phyloP scores from a whole-genome alignment of 768 basidiomycete genomes.

The Suillus clintonianus region DNA sequence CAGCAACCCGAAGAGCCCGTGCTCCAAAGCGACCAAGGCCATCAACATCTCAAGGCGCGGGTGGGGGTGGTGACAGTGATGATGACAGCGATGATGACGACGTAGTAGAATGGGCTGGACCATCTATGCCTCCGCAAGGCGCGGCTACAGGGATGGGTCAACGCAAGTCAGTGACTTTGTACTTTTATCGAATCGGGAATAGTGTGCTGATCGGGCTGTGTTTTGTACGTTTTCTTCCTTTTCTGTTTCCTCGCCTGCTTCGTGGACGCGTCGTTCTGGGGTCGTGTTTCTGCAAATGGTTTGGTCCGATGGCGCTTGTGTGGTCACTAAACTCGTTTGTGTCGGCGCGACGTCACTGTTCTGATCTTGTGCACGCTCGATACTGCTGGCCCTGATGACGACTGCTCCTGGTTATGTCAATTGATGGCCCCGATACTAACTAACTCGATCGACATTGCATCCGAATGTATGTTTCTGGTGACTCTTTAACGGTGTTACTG shows the following conservation, averaged over 20 bases:
- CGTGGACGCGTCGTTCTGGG: background rate
- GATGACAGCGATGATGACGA: constrained; percentile 35
- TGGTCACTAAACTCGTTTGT: background rate
- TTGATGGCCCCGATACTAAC: background rate
- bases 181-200: background rate
- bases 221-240: background rate
- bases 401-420: background rate
- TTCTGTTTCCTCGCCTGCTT: background rate
- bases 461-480: background rate
- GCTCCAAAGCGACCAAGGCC: constrained; percentile 21
- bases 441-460: background rate
- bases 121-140: constrained; percentile 1
- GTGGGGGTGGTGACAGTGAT: constrained; percentile 19
- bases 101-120: constrained; percentile 21
- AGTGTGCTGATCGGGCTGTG: background rate
- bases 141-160: constrained; percentile 1
- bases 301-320: background rate
- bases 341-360: background rate
- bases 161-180: background rate
- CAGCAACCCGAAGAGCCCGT: constrained; percentile 9
- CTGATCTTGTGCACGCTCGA: background rate
- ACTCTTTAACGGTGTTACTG: background rate
- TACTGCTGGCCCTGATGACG: background rate
- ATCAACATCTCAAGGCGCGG: constrained; percentile 3
- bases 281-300: background rate